Evolutionary conservation across 345 rosid species (phyloP).

Genomic region (Euphorbia peplus): DNA sequence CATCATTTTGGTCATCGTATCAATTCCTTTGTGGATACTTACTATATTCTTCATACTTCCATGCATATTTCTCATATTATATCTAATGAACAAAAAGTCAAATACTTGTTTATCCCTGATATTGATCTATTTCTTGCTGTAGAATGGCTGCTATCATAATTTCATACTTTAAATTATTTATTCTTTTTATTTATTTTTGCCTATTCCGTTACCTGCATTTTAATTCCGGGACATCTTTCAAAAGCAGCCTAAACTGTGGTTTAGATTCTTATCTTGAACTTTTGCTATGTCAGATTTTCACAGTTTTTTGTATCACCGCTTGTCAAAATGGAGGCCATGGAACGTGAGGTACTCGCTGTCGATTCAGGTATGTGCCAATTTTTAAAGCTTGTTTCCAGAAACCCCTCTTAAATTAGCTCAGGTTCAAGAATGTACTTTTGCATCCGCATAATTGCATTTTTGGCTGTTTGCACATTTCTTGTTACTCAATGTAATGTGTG

Average conservation of each 20-base stretch:
- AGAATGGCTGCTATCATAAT: neutral
- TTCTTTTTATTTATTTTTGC: neutral
- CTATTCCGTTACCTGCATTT: neutral
- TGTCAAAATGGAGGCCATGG: conserved; percentile 90
- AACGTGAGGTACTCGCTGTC: conserved; percentile 91
- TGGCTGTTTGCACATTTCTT: conserved; percentile 10
- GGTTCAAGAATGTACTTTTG: neutral
- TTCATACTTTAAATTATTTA: neutral
- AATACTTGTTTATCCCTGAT: neutral
- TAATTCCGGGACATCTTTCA: neutral
- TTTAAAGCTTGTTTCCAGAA: conserved; percentile 4
- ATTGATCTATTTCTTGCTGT: neutral
- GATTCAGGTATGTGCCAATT: conserved; percentile 70
- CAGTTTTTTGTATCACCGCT: conserved; percentile 98
- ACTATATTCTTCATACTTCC: neutral
- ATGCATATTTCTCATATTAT: neutral
- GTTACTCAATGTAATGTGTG: conserved; percentile 18
- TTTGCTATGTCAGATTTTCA: conserved; percentile 68
- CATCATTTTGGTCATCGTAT: neutral
- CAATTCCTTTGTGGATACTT: neutral
- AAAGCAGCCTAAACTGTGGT: neutral
- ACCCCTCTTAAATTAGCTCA: neutral
- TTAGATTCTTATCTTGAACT: conserved; percentile 22
- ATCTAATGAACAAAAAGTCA: neutral
- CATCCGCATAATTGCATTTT: conserved; percentile 3